phyloP scores from a whole-genome alignment of 306 rosid genomes.

The Vicia sativa region DNA sequence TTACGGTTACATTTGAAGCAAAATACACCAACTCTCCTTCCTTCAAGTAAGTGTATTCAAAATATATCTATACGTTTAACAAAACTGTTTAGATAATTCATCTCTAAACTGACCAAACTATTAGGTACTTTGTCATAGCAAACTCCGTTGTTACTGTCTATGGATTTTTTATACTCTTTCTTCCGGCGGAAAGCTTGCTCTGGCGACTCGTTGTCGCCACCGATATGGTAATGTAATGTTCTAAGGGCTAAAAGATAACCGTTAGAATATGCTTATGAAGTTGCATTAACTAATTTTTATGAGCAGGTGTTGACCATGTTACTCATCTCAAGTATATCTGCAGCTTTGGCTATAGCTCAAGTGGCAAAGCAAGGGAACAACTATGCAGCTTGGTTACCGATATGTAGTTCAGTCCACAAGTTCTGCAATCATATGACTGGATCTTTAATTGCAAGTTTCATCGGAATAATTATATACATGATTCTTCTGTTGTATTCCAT shows the following conservation, averaged over 20 bases:
- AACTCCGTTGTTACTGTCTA: constrained; percentile 64
- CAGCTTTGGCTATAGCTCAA: constrained; percentile 71
- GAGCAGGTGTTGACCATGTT: constrained; percentile 61
- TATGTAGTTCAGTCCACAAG: constrained; percentile 63
- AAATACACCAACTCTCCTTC: constrained; percentile 70
- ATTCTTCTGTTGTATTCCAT: constrained; percentile 60
- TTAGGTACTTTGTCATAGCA: constrained; percentile 77
- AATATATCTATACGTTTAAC: neutral
- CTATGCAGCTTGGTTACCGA: constrained; percentile 80
- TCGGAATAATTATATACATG: constrained; percentile 45
- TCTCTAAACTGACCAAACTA: neutral
- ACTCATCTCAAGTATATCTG: constrained; percentile 66
- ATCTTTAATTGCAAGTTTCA: constrained; percentile 55
- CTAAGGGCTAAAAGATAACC: neutral
- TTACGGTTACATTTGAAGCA: constrained; percentile 57
- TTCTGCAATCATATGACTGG: constrained; percentile 64
- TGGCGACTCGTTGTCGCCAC: constrained; percentile 72
- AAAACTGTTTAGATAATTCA: neutral
- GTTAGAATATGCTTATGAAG: too few species aligned
- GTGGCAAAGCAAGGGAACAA: constrained; percentile 74
- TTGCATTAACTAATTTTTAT: constrained; percentile 19
- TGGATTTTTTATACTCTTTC: constrained; percentile 72
- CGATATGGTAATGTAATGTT: constrained; percentile 67
- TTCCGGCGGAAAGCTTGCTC: constrained; percentile 68
- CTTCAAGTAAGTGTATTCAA: constrained; percentile 59